phyloP scores from a whole-genome alignment of 495 filamentous ascomycete species.

The Melanomma pulvis-pyrius region DNA sequence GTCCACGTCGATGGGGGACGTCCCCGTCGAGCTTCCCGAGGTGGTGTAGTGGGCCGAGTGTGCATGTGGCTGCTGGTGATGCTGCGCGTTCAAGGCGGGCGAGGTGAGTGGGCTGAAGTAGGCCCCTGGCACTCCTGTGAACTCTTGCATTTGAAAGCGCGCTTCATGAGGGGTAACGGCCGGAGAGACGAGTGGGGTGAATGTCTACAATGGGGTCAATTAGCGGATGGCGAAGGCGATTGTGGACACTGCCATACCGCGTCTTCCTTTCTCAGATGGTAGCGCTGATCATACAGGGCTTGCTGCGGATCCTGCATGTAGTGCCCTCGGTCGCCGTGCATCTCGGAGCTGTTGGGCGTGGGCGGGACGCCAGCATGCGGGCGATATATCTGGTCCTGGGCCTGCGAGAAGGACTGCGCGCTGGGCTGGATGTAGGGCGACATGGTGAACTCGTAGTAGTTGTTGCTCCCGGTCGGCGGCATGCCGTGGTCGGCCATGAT shows the following conservation, averaged over 20 bases:
- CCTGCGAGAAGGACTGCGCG: slow-evolving; percentile 12
- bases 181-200: slow-evolving; percentile 92
- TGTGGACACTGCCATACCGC: slow-evolving; percentile 59
- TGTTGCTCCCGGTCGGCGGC: slow-evolving; percentile 5
- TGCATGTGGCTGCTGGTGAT: slow-evolving; percentile 38
- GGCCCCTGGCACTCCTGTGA: slow-evolving; percentile 77
- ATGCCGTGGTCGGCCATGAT: slow-evolving; percentile 36
- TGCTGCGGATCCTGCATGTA: slow-evolving; percentile 65
- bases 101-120: slow-evolving; percentile 95
- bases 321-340: slow-evolving; percentile 69
- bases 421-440: slow-evolving; percentile 17
- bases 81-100: slow-evolving; percentile 84
- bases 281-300: slow-evolving; percentile 68
- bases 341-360: slow-evolving; percentile 89
- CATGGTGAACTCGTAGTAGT: slow-evolving; percentile 36
- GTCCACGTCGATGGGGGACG: slow-evolving; percentile 42
- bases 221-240: not conserved
- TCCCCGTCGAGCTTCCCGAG: slow-evolving; percentile 41
- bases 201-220: slow-evolving; percentile 55
- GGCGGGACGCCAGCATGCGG: slow-evolving; percentile 64
- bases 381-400: slow-evolving; percentile 29
- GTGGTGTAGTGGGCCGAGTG: slow-evolving; percentile 34
- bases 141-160: slow-evolving; percentile 75
- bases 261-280: slow-evolving; percentile 75
- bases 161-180: slow-evolving; percentile 89